A percentile compares a stretch with the other conserved stretches of the same genome.
These are phyloP conservation scores for Skeletonema grethae DNA, from an alignment of 108 stramenopile species.

Conservation along the genomic window DNA sequence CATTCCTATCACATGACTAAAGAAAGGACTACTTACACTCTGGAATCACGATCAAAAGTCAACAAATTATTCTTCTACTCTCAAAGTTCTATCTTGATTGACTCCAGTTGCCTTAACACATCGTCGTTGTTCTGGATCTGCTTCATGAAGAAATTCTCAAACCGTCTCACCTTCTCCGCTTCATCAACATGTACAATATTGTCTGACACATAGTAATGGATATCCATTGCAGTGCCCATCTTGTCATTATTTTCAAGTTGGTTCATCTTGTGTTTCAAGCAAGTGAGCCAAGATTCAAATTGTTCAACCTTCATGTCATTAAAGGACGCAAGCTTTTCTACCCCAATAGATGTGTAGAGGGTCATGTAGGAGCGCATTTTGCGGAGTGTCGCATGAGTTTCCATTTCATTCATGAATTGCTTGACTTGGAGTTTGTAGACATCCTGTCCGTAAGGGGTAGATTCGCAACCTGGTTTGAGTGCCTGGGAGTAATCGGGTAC, in stretches of 20 bases:
- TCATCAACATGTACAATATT: constrained; percentile 83
- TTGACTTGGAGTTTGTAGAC: constrained; percentile 84
- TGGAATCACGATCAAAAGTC: neutral
- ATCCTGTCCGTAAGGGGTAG: constrained; percentile 53
- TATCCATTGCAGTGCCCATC: constrained; percentile 74
- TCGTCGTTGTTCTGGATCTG: constrained; percentile 75
- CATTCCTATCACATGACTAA: neutral
- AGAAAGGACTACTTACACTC: too few relatives aligned
- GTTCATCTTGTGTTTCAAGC: constrained; percentile 77
- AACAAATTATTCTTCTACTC: neutral
- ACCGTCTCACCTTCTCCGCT: constrained; percentile 83
- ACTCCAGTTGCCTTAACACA: constrained; percentile 65
- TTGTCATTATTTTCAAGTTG: constrained; percentile 59
- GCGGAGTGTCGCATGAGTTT: constrained; percentile 61
- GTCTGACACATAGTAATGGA: constrained; percentile 69
- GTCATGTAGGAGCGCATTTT: constrained; percentile 94
- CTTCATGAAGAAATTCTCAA: constrained; percentile 86
- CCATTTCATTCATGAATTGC: constrained; percentile 86
- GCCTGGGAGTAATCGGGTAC: constrained; percentile 74
- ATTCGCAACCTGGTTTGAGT: constrained; percentile 31
- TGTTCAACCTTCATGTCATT: constrained; percentile 65
- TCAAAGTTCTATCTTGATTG: constrained; percentile 40
- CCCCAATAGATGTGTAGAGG: constrained; percentile 92
- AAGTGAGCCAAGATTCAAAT: constrained; percentile 55
- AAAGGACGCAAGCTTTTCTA: constrained; percentile 90